Evolutionary conservation across 768 basidiomycete species (phyloP).

Genomic region (Erythrobasidium yunnanense): DNA sequence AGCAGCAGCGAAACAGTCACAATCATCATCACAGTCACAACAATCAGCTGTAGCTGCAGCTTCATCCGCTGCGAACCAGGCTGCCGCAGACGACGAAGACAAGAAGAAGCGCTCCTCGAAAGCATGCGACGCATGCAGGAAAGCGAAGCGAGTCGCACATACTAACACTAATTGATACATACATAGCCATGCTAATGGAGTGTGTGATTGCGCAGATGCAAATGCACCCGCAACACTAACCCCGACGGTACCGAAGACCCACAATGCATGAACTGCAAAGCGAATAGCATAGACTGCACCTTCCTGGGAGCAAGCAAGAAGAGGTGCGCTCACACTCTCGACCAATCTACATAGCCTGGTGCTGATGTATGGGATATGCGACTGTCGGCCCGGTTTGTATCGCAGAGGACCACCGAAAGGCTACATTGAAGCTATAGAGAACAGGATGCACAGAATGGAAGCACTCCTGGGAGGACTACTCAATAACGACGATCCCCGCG

Average conservation of each 20-base stretch:
- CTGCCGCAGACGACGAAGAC: slow-evolving; percentile 21
- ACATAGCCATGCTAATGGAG: too few species aligned
- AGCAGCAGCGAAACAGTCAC: too few species aligned
- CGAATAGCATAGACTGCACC: slow-evolving; percentile 33
- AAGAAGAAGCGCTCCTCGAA: slow-evolving; percentile 25
- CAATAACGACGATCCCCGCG: slow-evolving; percentile 48
- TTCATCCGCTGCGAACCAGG: not conserved
- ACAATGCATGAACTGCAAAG: slow-evolving; percentile 31
- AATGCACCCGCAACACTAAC: slow-evolving; percentile 48
- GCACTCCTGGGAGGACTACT: slow-evolving; percentile 74
- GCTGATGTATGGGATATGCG: too few species aligned
- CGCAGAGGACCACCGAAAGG: slow-evolving; percentile 72
- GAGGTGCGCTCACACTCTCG: slow-evolving; percentile 30
- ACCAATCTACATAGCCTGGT: too few species aligned
- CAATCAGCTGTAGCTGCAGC: not conserved
- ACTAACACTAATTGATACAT: too few species aligned
- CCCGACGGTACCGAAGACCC: slow-evolving; percentile 33
- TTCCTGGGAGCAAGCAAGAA: slow-evolving; percentile 37
- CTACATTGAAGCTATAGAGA: slow-evolving; percentile 89
- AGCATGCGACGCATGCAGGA: slow-evolving; percentile 19
- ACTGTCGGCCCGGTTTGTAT: too few species aligned
- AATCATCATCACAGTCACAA: too few species aligned
- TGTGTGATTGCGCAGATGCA: slow-evolving; percentile 25
- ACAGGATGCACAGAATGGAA: slow-evolving; percentile 78
- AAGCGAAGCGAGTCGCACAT: too few species aligned